Base-by-base conservation (phyloP, 495 filamentous ascomycete genomes). In the Talaromyces nanjingensis region DNA sequence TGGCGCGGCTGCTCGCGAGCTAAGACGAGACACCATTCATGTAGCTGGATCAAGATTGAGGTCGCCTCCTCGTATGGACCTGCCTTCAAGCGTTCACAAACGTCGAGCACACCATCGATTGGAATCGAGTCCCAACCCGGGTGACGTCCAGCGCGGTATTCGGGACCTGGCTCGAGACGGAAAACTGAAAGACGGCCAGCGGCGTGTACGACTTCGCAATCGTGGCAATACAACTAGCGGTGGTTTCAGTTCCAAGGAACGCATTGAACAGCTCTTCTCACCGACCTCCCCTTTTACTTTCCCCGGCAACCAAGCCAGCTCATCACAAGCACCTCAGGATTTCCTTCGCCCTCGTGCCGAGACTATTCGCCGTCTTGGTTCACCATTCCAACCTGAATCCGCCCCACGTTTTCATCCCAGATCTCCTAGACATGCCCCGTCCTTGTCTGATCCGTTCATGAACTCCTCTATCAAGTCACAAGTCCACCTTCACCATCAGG, bases 21-120 rank as follows among this genome's bases (percentile, higher is more conserved):
- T 70, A 34, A 63, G 77, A 65, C 73, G 74, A 39, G 76, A 76
- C 39, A 79, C 77, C 4, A 68, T 81, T n/a, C 79, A 79, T 72
- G 72, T 76, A 3, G 74, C 77, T n/a, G 74, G 75, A 31, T 76
- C 77, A 31, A 72, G 77, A 33, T 65, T 84, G 24, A 74, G 78
- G 33, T 83, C 81, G 7, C 81, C 80, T 34, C 70, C 82, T 6
- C 76, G 73, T 27, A 74, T 85, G 66, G 74, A 81, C 14, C 71
- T 83, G 6, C 77, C 84, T 27, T 72, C 80, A 5, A 79, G 81
- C 62, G 72, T 76, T 12, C 78, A 83, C 63, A 85, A 87, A 69
- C 80, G 81, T 31, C 82, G 83, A 62, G 72, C 74, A 57, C 39
- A 64, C 52, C 76, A 78, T 65, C 71, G 73, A 63, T 70, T 76